Percentiles rank a stretch among this genome's conserved stretches.
Evolutionary conservation across 495 filamentous ascomycete genomes (phyloP).

Genomic region (Neurospora sp.): DNA sequence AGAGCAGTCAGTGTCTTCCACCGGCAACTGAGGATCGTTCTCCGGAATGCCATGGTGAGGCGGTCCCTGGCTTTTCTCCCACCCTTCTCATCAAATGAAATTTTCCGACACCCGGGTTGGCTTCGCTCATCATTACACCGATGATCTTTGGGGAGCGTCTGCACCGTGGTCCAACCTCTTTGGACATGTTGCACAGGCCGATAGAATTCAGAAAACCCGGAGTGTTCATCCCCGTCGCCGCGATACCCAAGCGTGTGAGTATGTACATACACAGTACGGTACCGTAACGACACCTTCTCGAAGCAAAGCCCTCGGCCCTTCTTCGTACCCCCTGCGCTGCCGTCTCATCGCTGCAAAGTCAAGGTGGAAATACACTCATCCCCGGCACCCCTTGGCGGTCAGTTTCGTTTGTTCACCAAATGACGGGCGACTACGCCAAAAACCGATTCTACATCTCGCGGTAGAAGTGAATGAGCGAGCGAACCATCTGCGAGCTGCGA

Average conservation of each 20-base stretch:
- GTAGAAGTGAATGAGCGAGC: not conserved
- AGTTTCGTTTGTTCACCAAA: not conserved
- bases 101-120: not conserved
- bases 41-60: constrained; percentile 3
- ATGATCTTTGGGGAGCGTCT: not conserved
- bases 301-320: not conserved
- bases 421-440: not conserved
- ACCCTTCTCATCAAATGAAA: not conserved
- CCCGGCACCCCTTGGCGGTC: not conserved
- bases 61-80: constrained; percentile 1
- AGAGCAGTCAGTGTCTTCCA: constrained; percentile 8
- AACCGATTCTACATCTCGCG: not conserved
- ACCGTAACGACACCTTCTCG: not conserved
- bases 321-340: not conserved
- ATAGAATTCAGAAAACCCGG: not conserved
- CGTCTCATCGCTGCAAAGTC: not conserved
- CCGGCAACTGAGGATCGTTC: constrained; percentile 19
- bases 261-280: not conserved
- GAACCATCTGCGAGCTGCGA: not conserved
- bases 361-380: not conserved
- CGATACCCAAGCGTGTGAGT: not conserved
- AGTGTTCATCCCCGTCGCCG: not conserved
- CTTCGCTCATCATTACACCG: not conserved
- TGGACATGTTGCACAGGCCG: not conserved
- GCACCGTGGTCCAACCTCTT: not conserved